These are phyloP conservation scores for Coniella lustricola DNA, from an alignment of 2,329 filamentous ascomycete genomes.

Conservation along the genomic window DNA sequence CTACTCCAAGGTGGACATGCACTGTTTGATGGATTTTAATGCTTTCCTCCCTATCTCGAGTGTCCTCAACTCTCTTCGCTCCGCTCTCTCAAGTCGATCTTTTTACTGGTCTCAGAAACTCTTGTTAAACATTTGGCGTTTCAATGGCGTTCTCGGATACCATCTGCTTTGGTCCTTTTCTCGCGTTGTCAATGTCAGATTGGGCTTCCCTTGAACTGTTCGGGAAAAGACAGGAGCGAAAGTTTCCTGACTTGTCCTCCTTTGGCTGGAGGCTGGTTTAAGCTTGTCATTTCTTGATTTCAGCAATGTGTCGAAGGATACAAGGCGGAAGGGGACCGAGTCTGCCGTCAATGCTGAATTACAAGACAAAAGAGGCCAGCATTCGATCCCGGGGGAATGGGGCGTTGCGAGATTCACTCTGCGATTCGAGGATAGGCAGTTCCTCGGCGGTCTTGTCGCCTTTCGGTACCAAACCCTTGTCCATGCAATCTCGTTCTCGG, in stretches of 20 bases:
- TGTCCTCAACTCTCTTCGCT: conserved; percentile 5
- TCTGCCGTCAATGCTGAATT: conserved; percentile 12
- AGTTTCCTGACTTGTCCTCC: conserved; percentile 14
- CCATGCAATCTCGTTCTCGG: background rate
- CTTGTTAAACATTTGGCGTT: conserved; percentile 3
- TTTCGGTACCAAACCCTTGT: conserved; percentile 4
- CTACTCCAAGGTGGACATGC: background rate
- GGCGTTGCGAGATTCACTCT: conserved; percentile 8
- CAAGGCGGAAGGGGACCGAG: conserved; percentile 6
- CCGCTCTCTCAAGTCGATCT: conserved; percentile 13
- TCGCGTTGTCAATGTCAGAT: conserved; percentile 13
- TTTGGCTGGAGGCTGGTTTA: conserved; percentile 16
- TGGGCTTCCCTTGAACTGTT: conserved; percentile 13
- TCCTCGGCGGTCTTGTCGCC: conserved; percentile 3
- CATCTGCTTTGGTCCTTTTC: conserved; percentile 4
- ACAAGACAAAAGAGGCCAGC: conserved; percentile 7
- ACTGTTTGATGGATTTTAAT: too few species aligned
- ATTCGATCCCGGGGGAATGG: conserved; percentile 4
- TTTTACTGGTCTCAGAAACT: background rate
- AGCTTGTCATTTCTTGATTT: conserved; percentile 6
- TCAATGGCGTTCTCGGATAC: conserved; percentile 13
- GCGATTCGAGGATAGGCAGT: conserved; percentile 5
- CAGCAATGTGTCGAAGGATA: background rate
- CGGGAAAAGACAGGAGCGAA: conserved; percentile 14
- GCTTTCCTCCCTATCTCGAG: conserved; percentile 4